phyloP scores from a whole-genome alignment of 2,329 filamentous ascomycete species.

The Clonostachys chloroleuca region DNA sequence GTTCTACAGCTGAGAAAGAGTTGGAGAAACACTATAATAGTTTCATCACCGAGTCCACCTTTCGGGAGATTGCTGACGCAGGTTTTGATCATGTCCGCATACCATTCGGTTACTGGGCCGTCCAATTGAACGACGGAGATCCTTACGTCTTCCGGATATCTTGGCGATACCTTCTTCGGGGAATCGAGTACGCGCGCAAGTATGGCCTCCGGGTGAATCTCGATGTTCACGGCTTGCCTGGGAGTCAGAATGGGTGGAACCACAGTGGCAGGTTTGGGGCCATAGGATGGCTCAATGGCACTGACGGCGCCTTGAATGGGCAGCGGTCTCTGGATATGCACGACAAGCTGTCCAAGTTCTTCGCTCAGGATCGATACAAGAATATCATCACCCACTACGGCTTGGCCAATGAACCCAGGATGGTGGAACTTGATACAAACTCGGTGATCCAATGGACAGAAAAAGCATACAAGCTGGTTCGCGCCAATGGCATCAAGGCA shows the following conservation, averaged over 20 bases:
- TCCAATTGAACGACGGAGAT: constrained; percentile 78
- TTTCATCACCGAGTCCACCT: constrained; percentile 82
- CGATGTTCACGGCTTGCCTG: constrained; percentile 86
- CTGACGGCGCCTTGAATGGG: constrained; percentile 72
- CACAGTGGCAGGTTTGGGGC: constrained; percentile 80
- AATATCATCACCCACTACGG: constrained; percentile 93
- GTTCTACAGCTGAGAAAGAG: constrained; percentile 56
- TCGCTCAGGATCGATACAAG: constrained; percentile 86
- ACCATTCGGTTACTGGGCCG: constrained; percentile 92
- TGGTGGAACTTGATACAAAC: constrained; percentile 64
- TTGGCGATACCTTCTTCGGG: constrained; percentile 90
- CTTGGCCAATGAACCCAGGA: constrained; percentile 88
- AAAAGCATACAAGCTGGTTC: constrained; percentile 67
- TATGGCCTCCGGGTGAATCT: constrained; percentile 90
- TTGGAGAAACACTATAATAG: constrained; percentile 90
- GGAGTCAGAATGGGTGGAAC: constrained; percentile 97
- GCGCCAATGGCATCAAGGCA: constrained; percentile 69
- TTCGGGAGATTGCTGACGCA: constrained; percentile 77
- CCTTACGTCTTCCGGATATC: constrained; percentile 83
- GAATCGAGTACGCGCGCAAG: constrained; percentile 89
- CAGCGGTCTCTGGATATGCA: constrained; percentile 85
- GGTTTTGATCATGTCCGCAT: constrained; percentile 97
- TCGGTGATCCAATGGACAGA: constrained; percentile 78
- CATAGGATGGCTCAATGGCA: constrained; percentile 90
- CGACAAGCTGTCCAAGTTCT: constrained; percentile 83